phyloP scores from a whole-genome alignment of 1,284 basidiomycete genomes.

The Somion occarium region DNA sequence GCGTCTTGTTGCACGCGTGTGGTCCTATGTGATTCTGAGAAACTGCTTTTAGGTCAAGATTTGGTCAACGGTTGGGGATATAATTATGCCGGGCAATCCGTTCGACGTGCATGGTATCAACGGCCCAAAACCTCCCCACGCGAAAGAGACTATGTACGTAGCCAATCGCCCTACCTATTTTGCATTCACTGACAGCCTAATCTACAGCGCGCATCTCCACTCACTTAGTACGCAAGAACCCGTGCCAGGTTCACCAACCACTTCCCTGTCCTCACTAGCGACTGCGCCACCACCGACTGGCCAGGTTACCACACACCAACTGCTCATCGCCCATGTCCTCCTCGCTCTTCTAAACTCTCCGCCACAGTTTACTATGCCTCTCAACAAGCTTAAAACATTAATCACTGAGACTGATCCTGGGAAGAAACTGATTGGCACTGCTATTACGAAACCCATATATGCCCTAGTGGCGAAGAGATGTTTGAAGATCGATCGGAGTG shows the following conservation, averaged over 20 bases:
- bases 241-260: conserved; percentile 36
- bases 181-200: conserved; percentile 12
- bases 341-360: conserved; percentile 48
- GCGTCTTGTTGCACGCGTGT: conserved; percentile 21
- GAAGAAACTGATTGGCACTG: conserved; percentile 32
- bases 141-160: conserved; percentile 63
- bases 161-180: not conserved
- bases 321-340: conserved; percentile 63
- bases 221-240: conserved; percentile 30
- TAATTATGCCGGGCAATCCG: conserved; percentile 53
- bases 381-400: conserved; percentile 60
- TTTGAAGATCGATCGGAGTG: conserved; percentile 67
- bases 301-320: conserved; percentile 54
- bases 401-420: conserved; percentile 33
- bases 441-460: conserved; percentile 52
- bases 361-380: conserved; percentile 49
- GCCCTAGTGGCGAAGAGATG: conserved; percentile 70
- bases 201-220: conserved; percentile 49
- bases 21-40: not conserved
- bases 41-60: conserved; percentile 48
- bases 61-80: conserved; percentile 60
- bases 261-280: conserved; percentile 41
- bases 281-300: conserved; percentile 20
- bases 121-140: conserved; percentile 39
- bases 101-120: conserved; percentile 27